Base-by-base conservation (phyloP, 306 rosid species). In the Fragaria vesca region DNA sequence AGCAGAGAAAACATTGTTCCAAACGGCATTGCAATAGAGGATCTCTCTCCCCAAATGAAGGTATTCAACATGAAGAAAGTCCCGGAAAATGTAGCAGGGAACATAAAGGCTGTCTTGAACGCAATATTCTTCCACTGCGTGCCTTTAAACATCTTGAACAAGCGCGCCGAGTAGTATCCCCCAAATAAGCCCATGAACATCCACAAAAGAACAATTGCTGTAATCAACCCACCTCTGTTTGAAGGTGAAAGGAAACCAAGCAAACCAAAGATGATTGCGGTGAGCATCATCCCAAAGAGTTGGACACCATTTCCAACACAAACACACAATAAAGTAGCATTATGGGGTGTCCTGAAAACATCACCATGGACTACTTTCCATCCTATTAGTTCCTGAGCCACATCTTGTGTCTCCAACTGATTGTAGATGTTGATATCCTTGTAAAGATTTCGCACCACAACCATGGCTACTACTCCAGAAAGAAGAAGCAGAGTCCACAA, bases 391-490 rank as follows among this genome's bases (percentile, higher is more conserved):
- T 43, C 47, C 47, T 43, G 47, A 9, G 93, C 99, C 84, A 93
- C 99, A 68, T 91, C 99, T 87, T 91, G 97, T 72, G 97, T 88
- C 74, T 93, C 99, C 80, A 95, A 90, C 82, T 95, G 99, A 84
- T 93, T 93, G 84, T 93, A 95, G 83, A 87, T 95, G 84, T 97
- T 89, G 84, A 95, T 95, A 80, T 95, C 99, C 88, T 89, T 88
- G 89, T 89, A 93, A 61, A 95, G 89, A 58, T 97, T 91, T 91
- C 99, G 88, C 97, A 95, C 90, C 97, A 91, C 93, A 87, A 91
- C 91, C 97, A 95, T 95, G 63, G 99, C 99, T 85, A 95, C 97
- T 94, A 95, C 93, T 78, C 99, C 99, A 52, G 97, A 93, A 72
- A 95, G 95, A 88, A 95, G 93, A 71, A 95, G 96, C 57, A 93